Percentiles rank a stretch among this genome's conserved stretches.
Conservation (phyloP, 441 rosid genomes). For the Francoa sonchifolia region DNA sequence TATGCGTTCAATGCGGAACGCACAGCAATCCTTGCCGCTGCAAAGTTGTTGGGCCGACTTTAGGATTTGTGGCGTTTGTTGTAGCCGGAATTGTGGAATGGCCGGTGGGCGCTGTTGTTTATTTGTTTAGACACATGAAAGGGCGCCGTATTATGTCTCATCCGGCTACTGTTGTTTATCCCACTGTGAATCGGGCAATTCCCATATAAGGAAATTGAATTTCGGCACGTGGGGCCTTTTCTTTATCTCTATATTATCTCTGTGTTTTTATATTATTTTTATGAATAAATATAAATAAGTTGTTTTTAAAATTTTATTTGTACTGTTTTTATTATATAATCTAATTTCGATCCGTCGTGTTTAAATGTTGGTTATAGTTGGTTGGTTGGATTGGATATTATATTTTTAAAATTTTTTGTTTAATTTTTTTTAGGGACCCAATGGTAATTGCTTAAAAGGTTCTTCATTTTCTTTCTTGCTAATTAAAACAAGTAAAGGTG, state of each 20-base stretch:
- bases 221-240: no score
- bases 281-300: no score
- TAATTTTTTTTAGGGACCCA: neutral
- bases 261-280: no score
- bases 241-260: neutral
- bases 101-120: constrained; percentile 68
- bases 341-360: no score
- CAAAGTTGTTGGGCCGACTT: constrained; percentile 64
- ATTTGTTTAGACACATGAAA: constrained; percentile 43
- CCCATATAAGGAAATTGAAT: no score
- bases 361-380: no score
- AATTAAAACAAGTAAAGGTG: constrained; percentile 22
- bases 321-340: no score
- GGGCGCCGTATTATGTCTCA: constrained; percentile 67
- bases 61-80: constrained; percentile 62
- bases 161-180: constrained; percentile 59
- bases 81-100: constrained; percentile 55
- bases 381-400: no score
- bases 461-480: constrained; percentile 17
- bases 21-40: constrained; percentile 57
- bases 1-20: constrained; percentile 56
- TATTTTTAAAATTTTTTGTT: no score
- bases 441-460: constrained; percentile 25
- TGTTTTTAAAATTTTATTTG: no score
- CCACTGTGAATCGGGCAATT: constrained; percentile 33